These are phyloP conservation scores for Isabelozyma pseudorhagii DNA, from an alignment of 805 yeast species.

Conservation along the genomic window DNA sequence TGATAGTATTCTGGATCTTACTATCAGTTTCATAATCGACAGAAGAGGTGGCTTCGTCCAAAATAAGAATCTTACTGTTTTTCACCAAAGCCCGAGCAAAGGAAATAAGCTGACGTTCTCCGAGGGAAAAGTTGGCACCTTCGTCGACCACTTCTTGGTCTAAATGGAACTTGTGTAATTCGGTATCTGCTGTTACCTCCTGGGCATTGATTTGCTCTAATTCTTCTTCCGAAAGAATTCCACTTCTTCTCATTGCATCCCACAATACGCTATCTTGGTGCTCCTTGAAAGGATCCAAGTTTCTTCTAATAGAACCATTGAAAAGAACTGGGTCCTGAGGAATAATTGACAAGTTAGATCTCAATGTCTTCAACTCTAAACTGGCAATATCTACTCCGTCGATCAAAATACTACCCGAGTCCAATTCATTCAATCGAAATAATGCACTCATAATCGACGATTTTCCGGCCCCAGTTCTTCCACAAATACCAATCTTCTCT, in stretches of 20 bases:
- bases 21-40: slow-evolving; percentile 17
- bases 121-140: slow-evolving; percentile 14
- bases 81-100: slow-evolving; percentile 15
- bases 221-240: slow-evolving; percentile 34
- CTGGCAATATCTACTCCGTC: slow-evolving; percentile 12
- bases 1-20: slow-evolving; percentile 11
- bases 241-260: slow-evolving; percentile 19
- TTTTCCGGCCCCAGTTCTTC: slow-evolving; percentile 20
- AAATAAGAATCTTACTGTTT: slow-evolving; percentile 10
- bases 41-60: slow-evolving; percentile 17
- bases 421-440: slow-evolving; percentile 11
- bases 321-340: slow-evolving; percentile 19
- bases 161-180: slow-evolving; percentile 12
- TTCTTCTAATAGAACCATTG: slow-evolving; percentile 11
- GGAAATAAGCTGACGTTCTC: slow-evolving; percentile 14
- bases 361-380: slow-evolving; percentile 8
- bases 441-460: slow-evolving; percentile 15
- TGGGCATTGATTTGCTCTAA: slow-evolving; percentile 18
- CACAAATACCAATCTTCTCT: slow-evolving; percentile 17
- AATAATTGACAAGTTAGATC: slow-evolving; percentile 13
- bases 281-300: slow-evolving; percentile 14
- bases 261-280: slow-evolving; percentile 10
- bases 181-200: slow-evolving; percentile 14
- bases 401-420: slow-evolving; percentile 9
- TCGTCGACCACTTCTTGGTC: slow-evolving; percentile 11